phyloP scores from a whole-genome alignment of 2,329 filamentous ascomycete genomes.

The Cercospora sesami region DNA sequence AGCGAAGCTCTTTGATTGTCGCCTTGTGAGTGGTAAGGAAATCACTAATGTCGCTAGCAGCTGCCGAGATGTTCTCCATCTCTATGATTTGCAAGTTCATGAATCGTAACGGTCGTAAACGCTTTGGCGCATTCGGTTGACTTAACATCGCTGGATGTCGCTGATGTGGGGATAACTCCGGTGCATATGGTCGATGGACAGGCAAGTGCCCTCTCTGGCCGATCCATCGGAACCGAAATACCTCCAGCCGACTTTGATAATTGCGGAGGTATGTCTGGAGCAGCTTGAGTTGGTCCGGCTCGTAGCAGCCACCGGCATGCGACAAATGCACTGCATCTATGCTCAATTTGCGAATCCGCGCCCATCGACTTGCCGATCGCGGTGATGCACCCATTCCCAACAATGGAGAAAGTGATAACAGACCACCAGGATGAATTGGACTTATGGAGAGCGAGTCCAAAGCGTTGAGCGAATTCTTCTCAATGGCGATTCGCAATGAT shows the following conservation, averaged over 20 bases:
- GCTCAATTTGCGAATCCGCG: slow-evolving; percentile 71
- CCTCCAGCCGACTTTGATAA: slow-evolving; percentile 52
- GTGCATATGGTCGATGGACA: slow-evolving; percentile 60
- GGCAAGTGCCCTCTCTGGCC: slow-evolving; percentile 72
- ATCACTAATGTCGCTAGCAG: slow-evolving; percentile 66
- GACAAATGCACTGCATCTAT: slow-evolving; percentile 60
- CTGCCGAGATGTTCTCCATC: slow-evolving; percentile 71
- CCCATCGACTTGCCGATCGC: slow-evolving; percentile 70
- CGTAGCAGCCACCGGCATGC: slow-evolving; percentile 47
- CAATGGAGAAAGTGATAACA: slow-evolving; percentile 74
- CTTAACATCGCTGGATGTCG: slow-evolving; percentile 21
- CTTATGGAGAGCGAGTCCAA: slow-evolving; percentile 71
- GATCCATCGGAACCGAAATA: slow-evolving; percentile 75
- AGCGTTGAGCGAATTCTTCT: slow-evolving; percentile 65
- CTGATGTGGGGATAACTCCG: slow-evolving; percentile 2
- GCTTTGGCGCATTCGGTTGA: background rate
- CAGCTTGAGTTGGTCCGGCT: slow-evolving; percentile 64
- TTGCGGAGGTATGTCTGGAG: slow-evolving; percentile 76
- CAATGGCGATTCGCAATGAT: slow-evolving; percentile 78
- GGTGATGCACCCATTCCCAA: slow-evolving; percentile 74
- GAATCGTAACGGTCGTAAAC: slow-evolving; percentile 58
- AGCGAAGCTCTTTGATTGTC: slow-evolving; percentile 74
- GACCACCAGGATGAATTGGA: slow-evolving; percentile 71
- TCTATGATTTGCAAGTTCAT: slow-evolving; percentile 66
- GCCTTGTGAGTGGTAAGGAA: slow-evolving; percentile 68